Percentiles rank a stretch among this genome's conserved stretches.
phyloP scores from a whole-genome alignment of 2,329 filamentous ascomycete species.

The Sporothrix pseudoabietina region DNA sequence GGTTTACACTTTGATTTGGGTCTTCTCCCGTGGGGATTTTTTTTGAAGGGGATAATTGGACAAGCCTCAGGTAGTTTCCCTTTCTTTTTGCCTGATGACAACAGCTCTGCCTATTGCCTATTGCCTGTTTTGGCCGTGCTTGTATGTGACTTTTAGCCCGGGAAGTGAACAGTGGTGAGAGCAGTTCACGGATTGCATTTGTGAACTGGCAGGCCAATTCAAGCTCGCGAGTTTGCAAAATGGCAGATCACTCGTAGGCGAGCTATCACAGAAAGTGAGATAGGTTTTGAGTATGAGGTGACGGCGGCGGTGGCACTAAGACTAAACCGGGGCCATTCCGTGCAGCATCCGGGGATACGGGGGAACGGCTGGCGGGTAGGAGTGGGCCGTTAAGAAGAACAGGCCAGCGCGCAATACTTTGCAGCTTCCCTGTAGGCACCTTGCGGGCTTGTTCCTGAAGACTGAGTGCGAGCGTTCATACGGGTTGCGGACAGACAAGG shows the following conservation, averaged over 20 bases:
- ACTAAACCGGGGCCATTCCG: constrained; percentile 22
- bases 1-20: background rate
- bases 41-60: background rate
- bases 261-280: background rate
- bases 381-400: constrained; percentile 18
- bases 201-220: background rate
- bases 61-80: background rate
- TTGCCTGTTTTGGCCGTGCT: constrained; percentile 7
- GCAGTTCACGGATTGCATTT: background rate
- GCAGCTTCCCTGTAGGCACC: background rate
- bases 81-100: constrained; percentile 22
- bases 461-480: background rate
- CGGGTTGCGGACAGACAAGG: background rate
- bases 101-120: background rate
- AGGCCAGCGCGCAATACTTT: background rate
- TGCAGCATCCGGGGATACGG: constrained; percentile 31
- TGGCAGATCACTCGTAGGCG: background rate
- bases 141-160: constrained; percentile 14
- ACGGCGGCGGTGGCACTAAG: constrained; percentile 24
- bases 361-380: constrained; percentile 27
- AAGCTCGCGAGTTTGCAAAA: background rate
- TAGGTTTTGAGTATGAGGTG: background rate
- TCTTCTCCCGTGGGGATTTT: background rate
- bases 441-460: background rate
- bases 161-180: too few species aligned